A percentile compares a stretch with the other conserved stretches of the same genome.
phyloP scores from a whole-genome alignment of 192 early-diverging fungal species.

The Backusella circina region DNA sequence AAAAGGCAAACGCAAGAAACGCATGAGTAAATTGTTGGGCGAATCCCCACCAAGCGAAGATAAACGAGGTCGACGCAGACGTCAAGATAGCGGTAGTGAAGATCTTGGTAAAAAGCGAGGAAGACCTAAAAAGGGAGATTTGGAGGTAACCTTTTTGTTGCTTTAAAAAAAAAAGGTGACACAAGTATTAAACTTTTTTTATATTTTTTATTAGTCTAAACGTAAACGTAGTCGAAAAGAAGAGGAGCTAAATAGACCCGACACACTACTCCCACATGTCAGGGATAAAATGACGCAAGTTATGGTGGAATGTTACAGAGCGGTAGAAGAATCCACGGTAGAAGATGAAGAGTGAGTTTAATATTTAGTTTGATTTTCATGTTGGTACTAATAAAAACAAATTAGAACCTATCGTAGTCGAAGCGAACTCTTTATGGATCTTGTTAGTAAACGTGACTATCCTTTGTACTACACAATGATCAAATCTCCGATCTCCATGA shows the following conservation, averaged over 20 bases:
- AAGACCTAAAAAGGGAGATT: constrained; percentile 17
- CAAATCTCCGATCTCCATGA: constrained; percentile 83
- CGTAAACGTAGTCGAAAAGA: constrained; percentile 13
- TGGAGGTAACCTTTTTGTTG: background rate
- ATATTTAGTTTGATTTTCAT: constrained; percentile 5
- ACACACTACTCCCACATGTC: constrained; percentile 43
- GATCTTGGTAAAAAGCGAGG: constrained; percentile 6
- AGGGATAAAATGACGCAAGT: constrained; percentile 56
- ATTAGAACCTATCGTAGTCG: constrained; percentile 48
- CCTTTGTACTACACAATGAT: constrained; percentile 92
- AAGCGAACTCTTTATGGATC: constrained; percentile 71
- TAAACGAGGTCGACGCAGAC: background rate
- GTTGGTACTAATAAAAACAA: constrained; percentile 4
- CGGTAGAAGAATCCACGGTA: constrained; percentile 52
- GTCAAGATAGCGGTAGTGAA: background rate
- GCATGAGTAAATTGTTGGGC: background rate
- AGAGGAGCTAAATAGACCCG: constrained; percentile 31
- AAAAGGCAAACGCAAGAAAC: constrained; percentile 33
- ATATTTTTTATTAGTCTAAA: background rate
- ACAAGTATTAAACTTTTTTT: background rate
- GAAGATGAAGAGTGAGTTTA: constrained; percentile 41
- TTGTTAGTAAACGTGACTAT: constrained; percentile 73
- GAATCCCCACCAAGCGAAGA: background rate
- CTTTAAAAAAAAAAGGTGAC: background rate
- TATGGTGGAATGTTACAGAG: constrained; percentile 56